Evolutionary conservation across 2,329 filamentous ascomycete genomes (phyloP).

Genomic region (Trichoderma sp.): DNA sequence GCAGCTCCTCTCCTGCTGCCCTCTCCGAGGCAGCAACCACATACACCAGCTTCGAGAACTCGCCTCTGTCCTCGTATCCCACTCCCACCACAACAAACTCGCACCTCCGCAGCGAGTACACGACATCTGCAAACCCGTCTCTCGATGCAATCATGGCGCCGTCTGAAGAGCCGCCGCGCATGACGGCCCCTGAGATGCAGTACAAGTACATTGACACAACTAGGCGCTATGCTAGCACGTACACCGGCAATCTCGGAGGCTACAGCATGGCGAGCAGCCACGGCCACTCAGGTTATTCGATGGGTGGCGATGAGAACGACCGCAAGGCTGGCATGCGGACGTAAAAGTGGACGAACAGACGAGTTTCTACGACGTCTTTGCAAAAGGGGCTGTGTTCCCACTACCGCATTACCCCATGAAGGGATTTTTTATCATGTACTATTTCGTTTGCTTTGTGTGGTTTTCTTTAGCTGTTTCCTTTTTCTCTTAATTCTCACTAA

Average conservation of each 20-base stretch:
- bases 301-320: constrained; percentile 2
- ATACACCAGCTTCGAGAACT: constrained; percentile 20
- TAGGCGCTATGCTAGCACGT: constrained; percentile 8
- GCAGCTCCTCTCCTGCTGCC: constrained; percentile 14
- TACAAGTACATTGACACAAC: constrained; percentile 36
- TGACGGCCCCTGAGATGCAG: constrained; percentile 28
- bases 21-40: constrained; percentile 13
- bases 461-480: neutral
- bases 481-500: neutral
- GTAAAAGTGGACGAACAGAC: neutral
- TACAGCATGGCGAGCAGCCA: constrained; percentile 11
- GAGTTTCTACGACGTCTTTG: neutral
- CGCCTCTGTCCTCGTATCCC: constrained; percentile 17
- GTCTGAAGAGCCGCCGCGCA: constrained; percentile 22
- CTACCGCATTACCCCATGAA: neutral
- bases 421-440: neutral
- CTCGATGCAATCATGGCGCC: constrained; percentile 21
- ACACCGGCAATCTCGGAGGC: neutral
- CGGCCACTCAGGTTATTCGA: constrained; percentile 1
- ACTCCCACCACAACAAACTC: neutral
- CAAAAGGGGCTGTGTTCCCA: neutral
- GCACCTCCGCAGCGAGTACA: constrained; percentile 22
- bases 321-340: constrained; percentile 13
- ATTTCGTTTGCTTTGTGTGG: neutral
- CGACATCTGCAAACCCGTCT: constrained; percentile 10